Conservation (phyloP, 129 eudicot genomes). For the Sambucus nigra region DNA sequence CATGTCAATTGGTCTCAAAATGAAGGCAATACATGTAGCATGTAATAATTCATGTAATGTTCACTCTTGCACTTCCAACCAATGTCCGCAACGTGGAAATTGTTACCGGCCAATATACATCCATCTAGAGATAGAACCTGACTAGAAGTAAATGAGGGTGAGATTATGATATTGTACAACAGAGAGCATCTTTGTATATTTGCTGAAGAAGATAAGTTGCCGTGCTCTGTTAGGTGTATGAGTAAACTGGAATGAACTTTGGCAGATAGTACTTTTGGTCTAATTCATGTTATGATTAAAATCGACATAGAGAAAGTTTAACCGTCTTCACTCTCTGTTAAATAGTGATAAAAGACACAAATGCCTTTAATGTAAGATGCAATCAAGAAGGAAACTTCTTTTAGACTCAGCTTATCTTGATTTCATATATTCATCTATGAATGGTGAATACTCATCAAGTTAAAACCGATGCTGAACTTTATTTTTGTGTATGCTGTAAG, state of each 20-base stretch:
- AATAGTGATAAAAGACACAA: background rate
- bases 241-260: background rate
- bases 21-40: background rate
- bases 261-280: background rate
- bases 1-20: background rate
- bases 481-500: background rate
- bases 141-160: background rate
- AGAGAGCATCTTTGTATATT: too few species aligned
- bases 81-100: too few species aligned
- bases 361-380: background rate
- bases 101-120: background rate
- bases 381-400: background rate
- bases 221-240: background rate
- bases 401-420: background rate
- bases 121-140: background rate
- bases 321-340: background rate
- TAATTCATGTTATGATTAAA: background rate
- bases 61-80: too few species aligned
- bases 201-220: too few species aligned
- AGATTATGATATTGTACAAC: slow-evolving; percentile 2
- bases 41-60: too few species aligned
- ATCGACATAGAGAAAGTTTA: background rate
- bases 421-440: background rate
- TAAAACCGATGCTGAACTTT: background rate
- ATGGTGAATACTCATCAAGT: background rate